Percentiles rank a stretch among this genome's conserved stretches.
Conservation (phyloP, 768 basidiomycete species). For the Boletus pseudo-olivaceus region DNA sequence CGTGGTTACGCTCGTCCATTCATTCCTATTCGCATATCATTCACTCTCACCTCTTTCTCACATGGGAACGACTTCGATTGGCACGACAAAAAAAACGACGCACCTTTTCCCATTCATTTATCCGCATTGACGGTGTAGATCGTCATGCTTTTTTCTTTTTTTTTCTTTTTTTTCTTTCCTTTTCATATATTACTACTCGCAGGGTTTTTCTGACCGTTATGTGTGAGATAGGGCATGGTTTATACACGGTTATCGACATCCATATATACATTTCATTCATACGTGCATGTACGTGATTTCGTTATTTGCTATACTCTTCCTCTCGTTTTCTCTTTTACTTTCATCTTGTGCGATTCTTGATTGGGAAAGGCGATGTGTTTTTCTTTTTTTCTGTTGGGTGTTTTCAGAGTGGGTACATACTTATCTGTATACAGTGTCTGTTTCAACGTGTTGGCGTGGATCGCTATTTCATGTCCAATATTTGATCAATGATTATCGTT, state of each 20-base stretch:
- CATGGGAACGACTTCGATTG: slow-evolving; percentile 4
- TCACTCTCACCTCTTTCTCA: neutral
- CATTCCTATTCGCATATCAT: slow-evolving; percentile 15
- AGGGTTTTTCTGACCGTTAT: slow-evolving; percentile 13
- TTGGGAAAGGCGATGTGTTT: neutral
- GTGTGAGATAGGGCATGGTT: slow-evolving; percentile 14
- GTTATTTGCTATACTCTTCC: slow-evolving; percentile 1
- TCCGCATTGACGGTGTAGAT: slow-evolving; percentile 13
- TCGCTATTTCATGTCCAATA: neutral
- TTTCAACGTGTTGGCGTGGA: neutral
- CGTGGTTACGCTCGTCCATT: slow-evolving; percentile 10
- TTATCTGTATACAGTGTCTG: neutral
- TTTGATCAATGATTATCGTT: neutral
- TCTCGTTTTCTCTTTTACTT: neutral
- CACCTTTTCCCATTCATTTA: neutral
- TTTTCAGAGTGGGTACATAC: neutral
- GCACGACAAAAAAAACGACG: slow-evolving; percentile 7
- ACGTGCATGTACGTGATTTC: neutral
- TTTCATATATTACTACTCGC: neutral
- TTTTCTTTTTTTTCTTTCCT: neutral
- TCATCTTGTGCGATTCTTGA: neutral
- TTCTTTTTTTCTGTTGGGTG: neutral
- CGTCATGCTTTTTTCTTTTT: neutral
- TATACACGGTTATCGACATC: slow-evolving; percentile 7
- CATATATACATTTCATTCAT: slow-evolving; percentile 6